A percentile compares a stretch with the other conserved stretches of the same genome.
Evolutionary conservation across 495 filamentous ascomycete species (phyloP).

Genomic region (Amorphotheca resinae): DNA sequence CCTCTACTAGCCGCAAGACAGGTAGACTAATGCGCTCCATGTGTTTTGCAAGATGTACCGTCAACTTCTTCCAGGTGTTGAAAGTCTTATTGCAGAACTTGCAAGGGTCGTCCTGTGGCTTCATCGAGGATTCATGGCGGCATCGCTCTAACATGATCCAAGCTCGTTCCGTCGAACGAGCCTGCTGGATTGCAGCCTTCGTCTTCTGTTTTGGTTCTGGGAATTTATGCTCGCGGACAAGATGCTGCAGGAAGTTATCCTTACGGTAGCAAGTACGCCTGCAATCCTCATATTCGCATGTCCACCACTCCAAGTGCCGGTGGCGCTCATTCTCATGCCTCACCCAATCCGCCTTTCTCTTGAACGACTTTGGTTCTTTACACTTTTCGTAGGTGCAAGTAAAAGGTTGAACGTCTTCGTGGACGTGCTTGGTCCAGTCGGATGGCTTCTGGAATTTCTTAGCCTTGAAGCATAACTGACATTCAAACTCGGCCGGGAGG

Average conservation of each 20-base stretch:
- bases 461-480: conserved; percentile 76
- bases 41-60: conserved; percentile 88
- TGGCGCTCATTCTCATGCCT: conserved; percentile 91
- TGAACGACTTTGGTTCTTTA: conserved; percentile 85
- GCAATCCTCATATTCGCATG: conserved; percentile 70
- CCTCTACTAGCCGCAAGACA: conserved; percentile 59
- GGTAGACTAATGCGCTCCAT: conserved; percentile 92
- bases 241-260: conserved; percentile 91
- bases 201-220: conserved; percentile 61
- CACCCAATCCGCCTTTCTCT: conserved; percentile 96
- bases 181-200: conserved; percentile 42
- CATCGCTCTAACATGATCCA: conserved; percentile 74
- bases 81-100: conserved; percentile 80
- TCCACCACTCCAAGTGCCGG: conserved; percentile 88
- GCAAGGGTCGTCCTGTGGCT: conserved; percentile 70
- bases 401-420: conserved; percentile 91
- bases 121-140: conserved; percentile 51
- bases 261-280: conserved; percentile 77
- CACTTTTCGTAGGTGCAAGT: conserved; percentile 86
- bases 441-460: conserved; percentile 92
- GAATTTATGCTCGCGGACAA: conserved; percentile 87
- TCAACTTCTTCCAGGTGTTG: conserved; percentile 86
- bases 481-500: conserved; percentile 86
- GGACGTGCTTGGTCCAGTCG: conserved; percentile 96
- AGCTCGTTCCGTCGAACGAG: conserved; percentile 40